Conservation (phyloP, 352 stramenopile genomes). For the Pythium aquatile region DNA sequence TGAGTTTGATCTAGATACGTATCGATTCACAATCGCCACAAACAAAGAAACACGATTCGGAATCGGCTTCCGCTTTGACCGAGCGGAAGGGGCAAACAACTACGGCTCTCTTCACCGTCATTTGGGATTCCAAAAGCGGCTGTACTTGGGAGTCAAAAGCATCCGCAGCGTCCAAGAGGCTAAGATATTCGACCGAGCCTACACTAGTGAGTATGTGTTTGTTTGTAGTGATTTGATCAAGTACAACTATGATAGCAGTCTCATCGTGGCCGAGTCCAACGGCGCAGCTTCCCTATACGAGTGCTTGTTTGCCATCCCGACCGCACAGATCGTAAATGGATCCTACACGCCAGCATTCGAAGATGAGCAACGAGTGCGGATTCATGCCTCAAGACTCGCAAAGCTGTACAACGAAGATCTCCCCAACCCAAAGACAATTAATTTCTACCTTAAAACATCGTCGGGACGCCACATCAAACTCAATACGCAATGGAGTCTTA, state of each 20-base stretch:
- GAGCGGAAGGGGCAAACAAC: slow-evolving; percentile 1
- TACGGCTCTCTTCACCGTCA: slow-evolving; percentile 2
- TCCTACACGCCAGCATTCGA: slow-evolving; percentile 1
- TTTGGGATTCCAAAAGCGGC: neutral
- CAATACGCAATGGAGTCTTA: slow-evolving; percentile 5
- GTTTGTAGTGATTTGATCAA: slow-evolving; percentile 12
- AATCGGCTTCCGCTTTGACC: slow-evolving; percentile 6
- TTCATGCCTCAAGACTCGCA: slow-evolving; percentile 3
- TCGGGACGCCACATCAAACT: slow-evolving; percentile 4
- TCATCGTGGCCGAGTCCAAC: neutral
- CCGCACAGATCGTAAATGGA: neutral
- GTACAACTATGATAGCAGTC: slow-evolving; percentile 4
- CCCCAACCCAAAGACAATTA: neutral
- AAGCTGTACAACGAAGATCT: slow-evolving; percentile 6
- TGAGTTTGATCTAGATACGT: slow-evolving; percentile 1
- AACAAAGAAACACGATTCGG: neutral
- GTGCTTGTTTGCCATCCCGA: neutral
- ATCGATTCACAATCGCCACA: slow-evolving; percentile 2
- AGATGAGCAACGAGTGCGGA: slow-evolving; percentile 3
- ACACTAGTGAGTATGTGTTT: slow-evolving; percentile 1
- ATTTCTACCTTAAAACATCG: slow-evolving; percentile 3
- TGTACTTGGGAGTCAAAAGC: neutral
- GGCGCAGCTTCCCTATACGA: neutral
- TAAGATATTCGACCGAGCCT: slow-evolving; percentile 1
- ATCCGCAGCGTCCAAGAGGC: slow-evolving; percentile 1